Conservation (phyloP, 2,329 filamentous ascomycete species). For the Erysiphe pulchra region DNA sequence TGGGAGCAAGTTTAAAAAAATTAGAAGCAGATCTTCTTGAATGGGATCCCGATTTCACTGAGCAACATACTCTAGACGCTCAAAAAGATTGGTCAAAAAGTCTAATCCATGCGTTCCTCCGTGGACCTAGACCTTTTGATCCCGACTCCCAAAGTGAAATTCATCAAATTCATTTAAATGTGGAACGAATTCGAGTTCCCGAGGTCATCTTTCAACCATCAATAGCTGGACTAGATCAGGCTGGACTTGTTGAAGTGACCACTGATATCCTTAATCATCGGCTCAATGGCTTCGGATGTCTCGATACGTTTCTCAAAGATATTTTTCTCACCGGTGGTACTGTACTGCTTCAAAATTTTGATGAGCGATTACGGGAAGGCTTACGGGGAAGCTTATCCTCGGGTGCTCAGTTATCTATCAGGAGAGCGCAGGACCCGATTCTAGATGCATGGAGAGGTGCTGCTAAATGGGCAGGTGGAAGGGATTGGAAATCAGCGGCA, state of each 20-base stretch:
- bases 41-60: constrained; percentile 71
- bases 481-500: constrained; percentile 33
- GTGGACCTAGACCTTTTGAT: constrained; percentile 71
- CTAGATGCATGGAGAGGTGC: constrained; percentile 88
- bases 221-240: constrained; percentile 81
- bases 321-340: constrained; percentile 91
- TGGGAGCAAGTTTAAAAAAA: constrained; percentile 42
- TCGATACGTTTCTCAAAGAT: constrained; percentile 52
- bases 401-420: constrained; percentile 38
- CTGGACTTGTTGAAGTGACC: constrained; percentile 76
- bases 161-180: constrained; percentile 82
- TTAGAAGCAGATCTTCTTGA: constrained; percentile 68
- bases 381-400: constrained; percentile 47
- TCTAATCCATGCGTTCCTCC: constrained; percentile 68
- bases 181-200: constrained; percentile 81
- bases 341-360: constrained; percentile 64
- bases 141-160: constrained; percentile 52
- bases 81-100: constrained; percentile 90
- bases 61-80: constrained; percentile 75
- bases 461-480: constrained; percentile 48
- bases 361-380: constrained; percentile 52
- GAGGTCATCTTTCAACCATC: constrained; percentile 83
- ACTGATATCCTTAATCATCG: constrained; percentile 74
- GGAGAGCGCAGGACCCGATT: constrained; percentile 49
- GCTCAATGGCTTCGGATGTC: constrained; percentile 29